Evolutionary conservation across 2,329 filamentous ascomycete genomes (phyloP).

Genomic region (Scytalidium sp.): DNA sequence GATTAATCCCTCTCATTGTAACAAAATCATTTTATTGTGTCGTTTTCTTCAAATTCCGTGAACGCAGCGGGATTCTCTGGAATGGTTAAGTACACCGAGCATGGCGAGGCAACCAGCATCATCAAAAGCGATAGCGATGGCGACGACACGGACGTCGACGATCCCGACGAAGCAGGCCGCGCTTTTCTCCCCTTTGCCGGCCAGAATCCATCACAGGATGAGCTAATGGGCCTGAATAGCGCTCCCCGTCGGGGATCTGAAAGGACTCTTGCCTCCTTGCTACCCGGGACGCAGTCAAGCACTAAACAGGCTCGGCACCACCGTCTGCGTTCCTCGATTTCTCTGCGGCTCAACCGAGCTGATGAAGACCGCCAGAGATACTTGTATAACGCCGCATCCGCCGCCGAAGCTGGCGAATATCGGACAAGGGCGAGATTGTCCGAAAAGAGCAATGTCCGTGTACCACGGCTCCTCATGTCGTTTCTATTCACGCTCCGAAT

Average conservation of each 20-base stretch:
- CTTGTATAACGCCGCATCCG: neutral
- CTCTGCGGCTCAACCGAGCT: neutral
- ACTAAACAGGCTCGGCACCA: too few species aligned
- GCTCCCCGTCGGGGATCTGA: neutral
- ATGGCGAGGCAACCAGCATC: neutral
- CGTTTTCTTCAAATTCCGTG: too few species aligned
- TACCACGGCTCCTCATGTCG: neutral
- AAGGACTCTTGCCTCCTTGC: neutral
- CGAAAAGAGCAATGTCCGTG: neutral
- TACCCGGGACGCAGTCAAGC: too few species aligned
- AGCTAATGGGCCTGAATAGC: neutral
- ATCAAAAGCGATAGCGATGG: neutral
- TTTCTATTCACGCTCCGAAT: neutral
- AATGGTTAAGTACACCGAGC: neutral
- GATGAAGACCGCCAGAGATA: neutral
- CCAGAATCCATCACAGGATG: neutral
- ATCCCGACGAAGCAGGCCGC: neutral
- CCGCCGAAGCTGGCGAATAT: neutral
- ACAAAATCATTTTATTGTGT: too few species aligned
- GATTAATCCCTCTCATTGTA: too few species aligned
- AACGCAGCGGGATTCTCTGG: too few species aligned
- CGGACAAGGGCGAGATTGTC: neutral
- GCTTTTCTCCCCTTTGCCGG: neutral
- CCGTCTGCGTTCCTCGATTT: neutral
- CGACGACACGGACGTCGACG: neutral